Percentiles rank a stretch among this genome's conserved stretches.
Conservation (phyloP, 768 basidiomycete genomes). For the Hortiboletus campestris region DNA sequence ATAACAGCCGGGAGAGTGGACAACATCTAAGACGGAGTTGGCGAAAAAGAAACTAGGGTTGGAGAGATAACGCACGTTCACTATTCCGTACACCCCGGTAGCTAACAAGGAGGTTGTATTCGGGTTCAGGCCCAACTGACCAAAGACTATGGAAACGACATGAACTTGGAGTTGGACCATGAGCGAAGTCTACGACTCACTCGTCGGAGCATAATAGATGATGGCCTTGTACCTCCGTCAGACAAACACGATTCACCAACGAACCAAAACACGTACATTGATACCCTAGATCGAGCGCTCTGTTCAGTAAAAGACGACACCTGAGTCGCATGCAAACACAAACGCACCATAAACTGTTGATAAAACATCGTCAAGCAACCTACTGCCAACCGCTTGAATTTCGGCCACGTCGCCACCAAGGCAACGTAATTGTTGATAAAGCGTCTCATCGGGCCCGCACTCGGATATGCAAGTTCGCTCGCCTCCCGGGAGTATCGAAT, state of each 20-base stretch:
- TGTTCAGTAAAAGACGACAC: not conserved
- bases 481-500: constrained; percentile 26
- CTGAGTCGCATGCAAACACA: not conserved
- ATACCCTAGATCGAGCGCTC: constrained; percentile 18
- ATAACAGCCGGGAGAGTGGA: constrained; percentile 37
- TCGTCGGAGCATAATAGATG: constrained; percentile 28
- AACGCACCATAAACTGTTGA: constrained; percentile 33
- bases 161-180: constrained; percentile 8
- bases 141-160: constrained; percentile 34
- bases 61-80: constrained; percentile 20
- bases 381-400: constrained; percentile 30
- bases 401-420: constrained; percentile 30
- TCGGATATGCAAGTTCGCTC: constrained; percentile 17
- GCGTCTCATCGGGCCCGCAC: constrained; percentile 19
- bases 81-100: constrained; percentile 41
- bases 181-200: constrained; percentile 6
- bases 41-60: not conserved
- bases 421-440: constrained; percentile 24
- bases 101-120: constrained; percentile 42
- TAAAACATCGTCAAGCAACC: constrained; percentile 34
- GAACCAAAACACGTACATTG: constrained; percentile 19
- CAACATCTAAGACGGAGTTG: constrained; percentile 24
- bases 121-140: constrained; percentile 39
- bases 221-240: constrained; percentile 21
- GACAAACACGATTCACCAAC: not conserved